These are phyloP conservation scores for Diaporthe vaccinii DNA, from an alignment of 2,329 filamentous ascomycete genomes.

Conservation along the genomic window DNA sequence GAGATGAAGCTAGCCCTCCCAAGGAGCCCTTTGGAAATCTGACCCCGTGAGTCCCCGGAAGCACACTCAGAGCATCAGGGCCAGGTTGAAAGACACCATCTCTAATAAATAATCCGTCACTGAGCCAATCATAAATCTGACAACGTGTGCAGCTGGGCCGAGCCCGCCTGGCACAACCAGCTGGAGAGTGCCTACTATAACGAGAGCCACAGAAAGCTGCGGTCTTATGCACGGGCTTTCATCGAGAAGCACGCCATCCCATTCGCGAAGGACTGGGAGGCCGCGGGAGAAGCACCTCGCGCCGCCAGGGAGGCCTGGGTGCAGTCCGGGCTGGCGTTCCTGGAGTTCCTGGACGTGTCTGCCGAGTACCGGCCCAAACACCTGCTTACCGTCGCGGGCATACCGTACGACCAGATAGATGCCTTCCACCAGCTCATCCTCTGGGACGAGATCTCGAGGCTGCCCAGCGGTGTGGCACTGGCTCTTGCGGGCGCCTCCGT, in stretches of 20 bases:
- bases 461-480: constrained; percentile 69
- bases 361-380: constrained; percentile 53
- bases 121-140: neutral
- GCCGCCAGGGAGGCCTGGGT: constrained; percentile 49
- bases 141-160: constrained; percentile 35
- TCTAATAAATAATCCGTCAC: no score
- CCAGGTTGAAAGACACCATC: neutral
- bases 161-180: constrained; percentile 49
- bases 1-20: neutral
- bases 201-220: constrained; percentile 70
- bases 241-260: constrained; percentile 71
- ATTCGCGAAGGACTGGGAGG: constrained; percentile 74
- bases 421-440: constrained; percentile 69
- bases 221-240: constrained; percentile 69
- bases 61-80: neutral
- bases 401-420: constrained; percentile 64
- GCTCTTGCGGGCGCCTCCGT: constrained; percentile 70
- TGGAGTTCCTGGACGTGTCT: constrained; percentile 53
- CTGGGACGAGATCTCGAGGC: constrained; percentile 67
- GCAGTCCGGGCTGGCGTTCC: constrained; percentile 55
- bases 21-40: neutral
- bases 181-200: constrained; percentile 70
- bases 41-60: neutral
- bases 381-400: constrained; percentile 58
- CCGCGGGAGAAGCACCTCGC: constrained; percentile 63